Evolutionary conservation across 306 rosid species (phyloP).

Genomic region (Malus sylvestris): DNA sequence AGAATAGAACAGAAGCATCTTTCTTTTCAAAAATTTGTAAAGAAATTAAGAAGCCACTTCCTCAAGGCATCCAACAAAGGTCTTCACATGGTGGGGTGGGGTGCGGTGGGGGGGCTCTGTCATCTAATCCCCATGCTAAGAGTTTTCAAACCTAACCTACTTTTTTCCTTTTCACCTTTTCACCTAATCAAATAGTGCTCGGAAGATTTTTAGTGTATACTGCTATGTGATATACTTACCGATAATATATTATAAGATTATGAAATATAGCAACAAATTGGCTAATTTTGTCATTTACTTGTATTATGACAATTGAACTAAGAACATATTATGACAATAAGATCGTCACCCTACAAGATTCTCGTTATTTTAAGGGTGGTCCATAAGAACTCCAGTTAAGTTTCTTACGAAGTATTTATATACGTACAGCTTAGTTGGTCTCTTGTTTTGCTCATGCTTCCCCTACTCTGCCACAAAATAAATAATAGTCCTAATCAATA

Average conservation of each 20-base stretch:
- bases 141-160: slow-evolving; percentile 29
- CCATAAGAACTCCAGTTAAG: not conserved
- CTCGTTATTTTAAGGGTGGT: slow-evolving; percentile 14
- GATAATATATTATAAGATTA: too few species aligned
- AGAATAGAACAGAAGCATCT: not conserved
- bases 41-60: slow-evolving; percentile 17
- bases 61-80: slow-evolving; percentile 40
- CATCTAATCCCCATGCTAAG: slow-evolving; percentile 28
- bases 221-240: too few species aligned
- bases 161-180: slow-evolving; percentile 19
- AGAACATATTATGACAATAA: too few species aligned
- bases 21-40: not conserved
- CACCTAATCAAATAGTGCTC: slow-evolving; percentile 28
- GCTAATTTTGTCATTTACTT: accelerated
- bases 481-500: not conserved
- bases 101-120: slow-evolving; percentile 11
- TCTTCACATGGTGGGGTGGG: slow-evolving; percentile 62
- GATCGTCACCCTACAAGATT: too few species aligned
- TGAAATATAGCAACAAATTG: too few species aligned
- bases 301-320: accelerated
- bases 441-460: not conserved
- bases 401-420: not conserved
- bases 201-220: not conserved
- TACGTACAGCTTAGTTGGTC: not conserved
- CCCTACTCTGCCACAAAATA: too few species aligned